Conservation (phyloP, 164 flowering plant genomes). For the Tetrastigma voinierianum region DNA sequence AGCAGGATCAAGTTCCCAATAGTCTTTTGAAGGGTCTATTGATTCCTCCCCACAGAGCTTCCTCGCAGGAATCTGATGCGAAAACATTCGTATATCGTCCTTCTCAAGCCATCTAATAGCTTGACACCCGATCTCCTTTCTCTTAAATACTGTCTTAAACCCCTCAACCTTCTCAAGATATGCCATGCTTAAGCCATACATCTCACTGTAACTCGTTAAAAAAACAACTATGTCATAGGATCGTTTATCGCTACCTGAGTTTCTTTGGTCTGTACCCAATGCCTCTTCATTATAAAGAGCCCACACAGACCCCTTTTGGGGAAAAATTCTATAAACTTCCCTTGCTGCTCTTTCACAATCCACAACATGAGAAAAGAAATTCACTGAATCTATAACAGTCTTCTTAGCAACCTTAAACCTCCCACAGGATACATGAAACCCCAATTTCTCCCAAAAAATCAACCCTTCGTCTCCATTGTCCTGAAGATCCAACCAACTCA, state of each 20-base stretch:
- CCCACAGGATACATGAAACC: conserved; percentile 65
- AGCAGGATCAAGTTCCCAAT: conserved; percentile 98
- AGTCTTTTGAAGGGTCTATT: conserved; percentile 42
- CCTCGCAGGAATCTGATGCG: conserved; percentile 92
- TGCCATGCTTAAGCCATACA: conserved; percentile 83
- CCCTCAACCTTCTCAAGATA: conserved; percentile 86
- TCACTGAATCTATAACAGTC: conserved; percentile 43
- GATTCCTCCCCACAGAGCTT: conserved; percentile 70
- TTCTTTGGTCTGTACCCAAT: conserved; percentile 25
- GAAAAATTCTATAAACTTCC: conserved; percentile 76
- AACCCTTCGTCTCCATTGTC: conserved; percentile 41
- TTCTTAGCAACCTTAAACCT: conserved; percentile 57
- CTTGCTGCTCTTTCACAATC: conserved; percentile 78
- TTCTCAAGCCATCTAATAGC: conserved; percentile 72
- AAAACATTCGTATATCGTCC: conserved; percentile 52
- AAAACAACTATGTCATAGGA: conserved; percentile 62
- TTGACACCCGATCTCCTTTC: conserved; percentile 66
- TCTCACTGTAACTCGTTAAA: conserved; percentile 74
- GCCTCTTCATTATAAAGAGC: conserved; percentile 53
- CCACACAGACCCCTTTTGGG: conserved; percentile 92
- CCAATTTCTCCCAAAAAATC: conserved; percentile 42
- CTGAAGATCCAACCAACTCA: conserved; percentile 76
- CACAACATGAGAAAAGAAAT: conserved; percentile 75
- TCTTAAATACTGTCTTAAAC: conserved; percentile 69
- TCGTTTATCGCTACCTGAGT: conserved; percentile 18